Percentiles rank a stretch among this genome's conserved stretches.
These are phyloP conservation scores for Candida sonorensis DNA, from an alignment of 805 yeast genomes.

Conservation along the genomic window DNA sequence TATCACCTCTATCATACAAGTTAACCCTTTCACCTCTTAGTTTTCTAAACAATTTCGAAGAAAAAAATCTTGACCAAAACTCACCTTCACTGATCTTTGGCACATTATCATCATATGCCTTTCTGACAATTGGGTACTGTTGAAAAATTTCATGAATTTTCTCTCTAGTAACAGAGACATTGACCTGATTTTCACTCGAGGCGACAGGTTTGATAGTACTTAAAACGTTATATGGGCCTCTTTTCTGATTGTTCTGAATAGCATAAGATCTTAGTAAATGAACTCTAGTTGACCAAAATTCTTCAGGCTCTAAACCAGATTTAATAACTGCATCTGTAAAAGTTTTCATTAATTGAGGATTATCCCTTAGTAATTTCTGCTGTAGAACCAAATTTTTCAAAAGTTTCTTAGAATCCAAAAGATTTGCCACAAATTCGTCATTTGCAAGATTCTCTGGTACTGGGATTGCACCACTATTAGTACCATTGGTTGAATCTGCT, in stretches of 20 bases:
- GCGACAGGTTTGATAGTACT: conserved; percentile 94
- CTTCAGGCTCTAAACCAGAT: conserved; percentile 66
- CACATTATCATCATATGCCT: conserved; percentile 85
- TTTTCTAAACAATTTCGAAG: conserved; percentile 80
- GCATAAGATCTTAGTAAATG: conserved; percentile 82
- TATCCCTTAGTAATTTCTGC: conserved; percentile 65
- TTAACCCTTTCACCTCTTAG: conserved; percentile 83
- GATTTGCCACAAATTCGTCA: conserved; percentile 25
- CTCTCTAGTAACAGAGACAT: conserved; percentile 86
- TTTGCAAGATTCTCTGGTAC: conserved; percentile 12
- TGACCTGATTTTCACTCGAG: conserved; percentile 85
- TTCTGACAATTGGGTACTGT: conserved; percentile 86
- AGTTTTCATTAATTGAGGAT: conserved; percentile 59
- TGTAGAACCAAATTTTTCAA: conserved; percentile 72
- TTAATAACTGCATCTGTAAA: conserved; percentile 86
- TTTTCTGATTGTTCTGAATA: conserved; percentile 71
- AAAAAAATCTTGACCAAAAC: conserved; percentile 94
- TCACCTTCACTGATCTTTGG: conserved; percentile 86
- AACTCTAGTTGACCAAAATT: conserved; percentile 82
- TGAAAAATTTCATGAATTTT: conserved; percentile 84
- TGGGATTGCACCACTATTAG: conserved; percentile 10
- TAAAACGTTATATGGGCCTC: conserved; percentile 90
- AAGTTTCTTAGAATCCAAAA: conserved; percentile 50
- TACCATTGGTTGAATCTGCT: conserved; percentile 2
- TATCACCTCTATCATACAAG: conserved; percentile 73